Evolutionary conservation across 352 stramenopile genomes (phyloP), one percentile per base, ranked within the genome.

Genomic region (Globisporangium viniferum): DNA sequence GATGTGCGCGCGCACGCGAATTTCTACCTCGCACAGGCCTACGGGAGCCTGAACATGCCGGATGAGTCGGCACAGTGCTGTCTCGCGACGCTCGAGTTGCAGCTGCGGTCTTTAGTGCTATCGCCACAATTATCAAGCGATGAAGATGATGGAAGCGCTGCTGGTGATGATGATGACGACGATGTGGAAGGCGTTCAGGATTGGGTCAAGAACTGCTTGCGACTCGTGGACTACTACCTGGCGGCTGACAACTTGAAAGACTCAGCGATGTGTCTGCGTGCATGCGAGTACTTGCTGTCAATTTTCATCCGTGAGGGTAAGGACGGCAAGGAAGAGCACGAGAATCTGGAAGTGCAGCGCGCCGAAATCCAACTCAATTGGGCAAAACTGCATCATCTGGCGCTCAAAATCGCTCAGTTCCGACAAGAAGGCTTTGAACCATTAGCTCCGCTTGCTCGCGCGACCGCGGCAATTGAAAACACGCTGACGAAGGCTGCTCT

Each of bases 11-110:
- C 79, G 5, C 80, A 89, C 62, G 69, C 82, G 46, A 75, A 89
- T 39, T 92, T 93, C 60, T 93, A 90, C 67, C 62, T 93, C 53
- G 85, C 85, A 7, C 85, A 93, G 54, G 74, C 91, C 35, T 93
- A 88, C 55, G 79, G 78, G 18, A 73, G 70, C 10, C 75, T 93
- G 20, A 67, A 81, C 8, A 62, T 77, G 41, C 69, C 80, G 1
- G 77, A 86, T 24, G 74, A 80, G 31, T 91, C 85, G 18, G 83
- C 85, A 9, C 71, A 64, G 67, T 89, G 81, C 62, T 93, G 85
- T 56, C 67, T 88, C 24, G 73, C 74, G 18, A 93, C 85, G n/a
- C 70, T 93, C 1, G 80, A 89, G 65, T 64, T 87, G 31, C 85
- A 93, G 55, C 54, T 93, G 55, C 70, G 44, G 44, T 64, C 18